Base-by-base conservation (phyloP, 768 basidiomycete genomes). In the Suillus clintonianus region DNA sequence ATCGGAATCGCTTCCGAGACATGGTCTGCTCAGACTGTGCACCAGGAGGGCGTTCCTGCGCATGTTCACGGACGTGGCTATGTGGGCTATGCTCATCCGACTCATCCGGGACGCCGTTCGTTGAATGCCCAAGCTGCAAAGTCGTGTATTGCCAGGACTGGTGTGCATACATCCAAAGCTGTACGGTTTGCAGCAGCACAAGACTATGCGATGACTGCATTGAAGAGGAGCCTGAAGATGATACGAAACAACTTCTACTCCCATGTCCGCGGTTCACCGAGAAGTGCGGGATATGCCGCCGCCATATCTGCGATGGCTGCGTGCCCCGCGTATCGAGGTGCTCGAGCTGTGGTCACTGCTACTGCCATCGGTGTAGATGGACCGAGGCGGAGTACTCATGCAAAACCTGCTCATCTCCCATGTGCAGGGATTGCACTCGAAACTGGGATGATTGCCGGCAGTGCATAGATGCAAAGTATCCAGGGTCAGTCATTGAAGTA, bases 51-150 rank as follows among this genome's bases (percentile, higher is more conserved):
- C 39, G 17, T 11, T 13, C 39, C 7, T 41, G 56, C 24, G 56
- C 24, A 42, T 57, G 56, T 27, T 57, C 56, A 57, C 56, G 56
- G 17, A 57, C 56, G 41, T 57, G 56, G 56, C 17, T 57, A 27
- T 57, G 56, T 13, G 39, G 6, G 19, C 24, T 30, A 39, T 57
- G 56, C 17, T 30, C 56, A 57, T 11, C 39, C 10, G 56, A 57
- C 10, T 22, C 24, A 36, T 41, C 39, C 11, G 56, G 56, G 15
- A 57, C 10, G 5, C 24, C 56, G 1, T 30, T 57, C 19, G 13
- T 30, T 27, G 10, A 41, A 27, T 57, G 56, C 17, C 56, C 17
- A 39, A 42, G 56, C 11, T 57, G 56, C 27, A 30, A 41, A 42
- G 39, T 27, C 3, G 39, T 57, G 5, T 57, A 57, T 42, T 57